Base-by-base conservation (phyloP, 306 rosid genomes). In the Medicago ruthenica region DNA sequence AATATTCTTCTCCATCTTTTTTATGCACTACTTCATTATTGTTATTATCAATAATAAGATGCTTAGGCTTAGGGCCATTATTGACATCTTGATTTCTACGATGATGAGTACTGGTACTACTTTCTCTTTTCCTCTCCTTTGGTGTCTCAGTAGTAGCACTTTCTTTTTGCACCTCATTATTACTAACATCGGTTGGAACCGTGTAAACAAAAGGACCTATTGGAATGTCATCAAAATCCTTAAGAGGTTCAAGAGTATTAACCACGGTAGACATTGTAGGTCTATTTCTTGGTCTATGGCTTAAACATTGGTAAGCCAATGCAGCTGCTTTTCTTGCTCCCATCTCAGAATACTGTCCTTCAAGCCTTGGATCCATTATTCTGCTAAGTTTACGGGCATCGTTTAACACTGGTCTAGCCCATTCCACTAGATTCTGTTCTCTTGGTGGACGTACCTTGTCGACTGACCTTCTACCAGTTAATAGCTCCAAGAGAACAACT, bases 301-400 rank as follows among this genome's bases (percentile, higher is more conserved):
- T 96, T 7, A 96, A 79, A 74, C 99, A 96, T 76, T 62, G 96
- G 59, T 85, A 90, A 27, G 99, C 99, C 83, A 96, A 83, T 80
- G 98, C 87, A 1, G 99, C 99, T 0, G 97, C 98, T 66, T 89
- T 92, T 72, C 77, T 81, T 5, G 97, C 96, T 5, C 98, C 99
- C 0, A 73, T 48, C 71, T 96, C 99, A 0, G 99, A 96, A 70
- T 85, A 96, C 11, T 86, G 96, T 0, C 92, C 97, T 75, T 96
- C 99, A 0, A 96, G 85, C 42, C 91, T 90, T 27, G 93, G 89
- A 79, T 96, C 99, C 93, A 96, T 89, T 69, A 96, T 79, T 16
- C 97, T 45, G 14, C 78, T 0, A 0, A 92, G 85, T 74, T 82
- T 96, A 5, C 99, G 64, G 0, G 82, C 2, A 36, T 90, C 99